Conservation (phyloP, 1,139 yeast genomes). For the Hyphopichia khmerensis region DNA sequence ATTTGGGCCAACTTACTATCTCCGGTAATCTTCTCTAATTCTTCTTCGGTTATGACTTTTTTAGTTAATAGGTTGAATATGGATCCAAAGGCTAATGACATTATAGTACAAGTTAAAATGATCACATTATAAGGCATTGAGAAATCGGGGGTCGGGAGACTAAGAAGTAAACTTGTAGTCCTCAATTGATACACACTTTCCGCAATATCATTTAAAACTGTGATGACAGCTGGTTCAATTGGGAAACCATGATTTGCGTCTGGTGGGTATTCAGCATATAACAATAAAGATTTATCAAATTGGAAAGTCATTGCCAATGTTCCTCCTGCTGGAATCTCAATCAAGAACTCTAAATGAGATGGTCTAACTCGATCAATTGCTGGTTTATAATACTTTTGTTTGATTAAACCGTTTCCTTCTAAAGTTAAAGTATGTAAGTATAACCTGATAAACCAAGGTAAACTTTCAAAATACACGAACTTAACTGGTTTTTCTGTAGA, state of each 20-base stretch:
- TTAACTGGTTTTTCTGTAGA: slow-evolving; percentile 39
- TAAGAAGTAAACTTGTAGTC: slow-evolving; percentile 79
- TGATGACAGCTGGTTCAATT: slow-evolving; percentile 82
- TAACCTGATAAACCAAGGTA: slow-evolving; percentile 92
- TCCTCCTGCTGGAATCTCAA: slow-evolving; percentile 64
- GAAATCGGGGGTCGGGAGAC: slow-evolving; percentile 96
- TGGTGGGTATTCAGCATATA: slow-evolving; percentile 94
- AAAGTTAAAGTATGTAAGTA: slow-evolving; percentile 67
- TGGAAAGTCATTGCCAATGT: slow-evolving; percentile 67
- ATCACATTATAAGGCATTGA: slow-evolving; percentile 99
- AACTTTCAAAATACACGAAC: slow-evolving; percentile 70
- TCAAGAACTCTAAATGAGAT: slow-evolving; percentile 71
- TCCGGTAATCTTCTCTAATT: slow-evolving; percentile 49
- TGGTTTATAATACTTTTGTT: slow-evolving; percentile 64
- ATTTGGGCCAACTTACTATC: slow-evolving; percentile 22
- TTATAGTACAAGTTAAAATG: slow-evolving; percentile 87
- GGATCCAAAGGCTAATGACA: slow-evolving; percentile 90
- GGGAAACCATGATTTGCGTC: slow-evolving; percentile 99
- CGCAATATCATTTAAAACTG: slow-evolving; percentile 39
- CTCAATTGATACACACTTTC: slow-evolving; percentile 56
- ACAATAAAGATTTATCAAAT: slow-evolving; percentile 82
- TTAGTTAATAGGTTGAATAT: slow-evolving; percentile 77
- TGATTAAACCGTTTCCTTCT: slow-evolving; percentile 36
- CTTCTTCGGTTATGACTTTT: slow-evolving; percentile 73
- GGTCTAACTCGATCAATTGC: slow-evolving; percentile 82